Conservation (phyloP, 352 stramenopile genomes). For the Phytophthora melonis region DNA sequence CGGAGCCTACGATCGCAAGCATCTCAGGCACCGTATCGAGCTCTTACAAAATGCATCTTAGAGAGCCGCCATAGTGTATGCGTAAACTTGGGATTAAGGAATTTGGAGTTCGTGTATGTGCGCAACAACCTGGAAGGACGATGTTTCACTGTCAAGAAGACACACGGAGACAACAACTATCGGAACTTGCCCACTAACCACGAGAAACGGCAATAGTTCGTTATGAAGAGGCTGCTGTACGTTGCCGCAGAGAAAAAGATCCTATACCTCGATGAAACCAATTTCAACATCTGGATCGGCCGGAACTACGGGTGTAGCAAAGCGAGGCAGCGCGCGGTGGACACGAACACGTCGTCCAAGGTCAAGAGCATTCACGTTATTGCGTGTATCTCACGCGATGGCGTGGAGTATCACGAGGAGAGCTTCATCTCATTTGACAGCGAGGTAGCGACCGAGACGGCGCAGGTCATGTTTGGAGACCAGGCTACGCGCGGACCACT, state of each 20-base stretch:
- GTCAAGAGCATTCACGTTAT: background rate
- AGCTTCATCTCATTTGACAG: background rate
- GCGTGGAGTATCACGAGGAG: background rate
- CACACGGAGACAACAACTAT: background rate
- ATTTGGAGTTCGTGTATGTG: background rate
- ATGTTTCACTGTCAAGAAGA: background rate
- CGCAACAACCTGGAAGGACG: background rate
- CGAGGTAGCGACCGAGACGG: background rate
- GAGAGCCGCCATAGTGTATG: background rate
- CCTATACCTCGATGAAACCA: constrained; percentile 1
- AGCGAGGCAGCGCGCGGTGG: background rate
- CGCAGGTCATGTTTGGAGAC: background rate
- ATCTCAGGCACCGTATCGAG: background rate
- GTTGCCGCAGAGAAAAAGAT: background rate
- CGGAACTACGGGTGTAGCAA: background rate
- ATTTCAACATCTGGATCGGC: background rate
- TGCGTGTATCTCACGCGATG: background rate
- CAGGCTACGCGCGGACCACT: background rate
- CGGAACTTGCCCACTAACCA: background rate
- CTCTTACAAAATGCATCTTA: background rate
- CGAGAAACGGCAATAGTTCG: background rate
- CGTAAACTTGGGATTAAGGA: background rate
- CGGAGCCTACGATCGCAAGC: background rate
- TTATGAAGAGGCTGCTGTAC: background rate
- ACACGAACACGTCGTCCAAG: background rate